Evolutionary conservation across 345 rosid species (phyloP), one percentile per base, ranked within the genome.

Genomic region (Bruguiera parviflora): DNA sequence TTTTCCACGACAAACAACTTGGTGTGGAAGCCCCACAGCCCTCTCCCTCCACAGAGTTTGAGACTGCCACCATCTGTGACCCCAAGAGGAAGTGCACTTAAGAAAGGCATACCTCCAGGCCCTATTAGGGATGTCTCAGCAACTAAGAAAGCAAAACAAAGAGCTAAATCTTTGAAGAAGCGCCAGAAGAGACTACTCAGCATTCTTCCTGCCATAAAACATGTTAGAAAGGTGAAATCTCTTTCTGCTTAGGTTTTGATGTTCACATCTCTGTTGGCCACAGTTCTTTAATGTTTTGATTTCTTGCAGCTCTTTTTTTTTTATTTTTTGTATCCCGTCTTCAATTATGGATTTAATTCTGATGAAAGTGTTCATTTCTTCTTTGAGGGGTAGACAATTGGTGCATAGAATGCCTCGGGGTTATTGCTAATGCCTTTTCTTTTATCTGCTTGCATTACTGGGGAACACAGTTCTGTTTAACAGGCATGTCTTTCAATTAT

Each of bases 81-180:
- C 15, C 99, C 99, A 7, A 81, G 99, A 78, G 99, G 99, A 75
- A 95, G 99, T 84, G 99, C 99, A 22, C 90, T 95, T 22, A 95
- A 95, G 85, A 73, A 88, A 81, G 99, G 99, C 25, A 61, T 93
- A 55, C 85, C 91, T 33, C 88, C 99, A 5, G 99, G 99, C 74
- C 99, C 99, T 25, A 64, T 92, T 53, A 84, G 78, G 76, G 96
- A 87, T 75, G 58, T 84, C 77, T 70, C 85, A 22, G 73, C 75
- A 51, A 71, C 61, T 53, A 95, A 84, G 75, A 89, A 72, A 81
- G 78, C 72, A 9, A 89, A 82, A 77, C 86, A 75, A 78, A 84
- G 87, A 77, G 76, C 71, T 0, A 92, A 83, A 73, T 65, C 92
- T 8, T 29, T 70, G 58, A 70, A 79, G 81, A 85, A 81, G 72